Evolutionary conservation across 257 asterid species (phyloP).

Genomic region (Nicotiana tabacum): DNA sequence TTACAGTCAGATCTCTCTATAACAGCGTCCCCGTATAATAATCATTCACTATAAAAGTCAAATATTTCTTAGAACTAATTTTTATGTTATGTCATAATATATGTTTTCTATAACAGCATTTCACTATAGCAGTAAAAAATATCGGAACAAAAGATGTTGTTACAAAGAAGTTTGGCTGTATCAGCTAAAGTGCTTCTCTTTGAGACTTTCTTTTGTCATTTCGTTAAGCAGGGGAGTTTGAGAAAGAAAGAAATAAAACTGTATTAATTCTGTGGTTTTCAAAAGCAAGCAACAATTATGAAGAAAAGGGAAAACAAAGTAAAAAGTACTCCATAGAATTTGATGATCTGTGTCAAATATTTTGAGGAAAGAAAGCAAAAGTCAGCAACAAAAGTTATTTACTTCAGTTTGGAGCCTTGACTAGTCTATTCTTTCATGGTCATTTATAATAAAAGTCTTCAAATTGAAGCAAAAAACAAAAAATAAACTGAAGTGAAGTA

Average conservation of each 20-base stretch:
- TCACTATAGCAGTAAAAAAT: too few relatives aligned
- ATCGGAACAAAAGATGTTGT: too few relatives aligned
- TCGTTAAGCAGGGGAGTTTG: background rate
- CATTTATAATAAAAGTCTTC: background rate
- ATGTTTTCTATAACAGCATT: too few relatives aligned
- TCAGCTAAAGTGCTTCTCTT: background rate
- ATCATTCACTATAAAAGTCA: too few relatives aligned
- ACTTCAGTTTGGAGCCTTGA: background rate
- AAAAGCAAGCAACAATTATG: background rate
- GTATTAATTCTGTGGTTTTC: background rate
- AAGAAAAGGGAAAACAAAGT: background rate
- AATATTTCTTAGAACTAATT: too few relatives aligned
- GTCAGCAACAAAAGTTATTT: background rate
- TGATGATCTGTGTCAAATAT: background rate
- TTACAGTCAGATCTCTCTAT: too few relatives aligned
- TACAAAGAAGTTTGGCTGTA: too few relatives aligned
- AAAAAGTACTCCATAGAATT: background rate
- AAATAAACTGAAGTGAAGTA: background rate
- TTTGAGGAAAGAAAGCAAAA: background rate
- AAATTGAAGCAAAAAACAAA: background rate
- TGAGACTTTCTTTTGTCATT: too few relatives aligned
- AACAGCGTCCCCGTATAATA: too few relatives aligned
- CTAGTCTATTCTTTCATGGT: background rate
- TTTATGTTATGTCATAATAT: too few relatives aligned
- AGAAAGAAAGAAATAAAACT: background rate